Conservation (phyloP, 2,329 filamentous ascomycete genomes). For the Microcera coccophila region DNA sequence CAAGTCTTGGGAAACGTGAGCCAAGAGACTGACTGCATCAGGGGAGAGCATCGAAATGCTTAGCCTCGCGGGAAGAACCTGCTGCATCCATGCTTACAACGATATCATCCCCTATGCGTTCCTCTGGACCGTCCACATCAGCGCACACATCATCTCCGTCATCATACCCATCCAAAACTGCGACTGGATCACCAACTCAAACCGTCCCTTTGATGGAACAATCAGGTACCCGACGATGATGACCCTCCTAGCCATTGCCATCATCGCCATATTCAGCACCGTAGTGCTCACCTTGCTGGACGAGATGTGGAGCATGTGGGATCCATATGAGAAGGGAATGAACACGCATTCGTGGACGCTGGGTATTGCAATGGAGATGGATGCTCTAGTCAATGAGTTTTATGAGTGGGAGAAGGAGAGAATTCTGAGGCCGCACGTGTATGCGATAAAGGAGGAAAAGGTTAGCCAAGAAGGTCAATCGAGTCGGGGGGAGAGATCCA, state of each 20-base stretch:
- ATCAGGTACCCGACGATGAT: too few relatives aligned
- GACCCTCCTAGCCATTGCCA: not conserved
- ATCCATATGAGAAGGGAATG: constrained; percentile 19
- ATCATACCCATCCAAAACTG: constrained; percentile 17
- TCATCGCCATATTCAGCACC: not conserved
- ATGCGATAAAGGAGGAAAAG: constrained; percentile 2
- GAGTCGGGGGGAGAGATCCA: not conserved
- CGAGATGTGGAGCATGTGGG: constrained; percentile 26
- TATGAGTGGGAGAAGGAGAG: constrained; percentile 16
- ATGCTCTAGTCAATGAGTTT: constrained; percentile 27
- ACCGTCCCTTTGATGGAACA: not conserved
- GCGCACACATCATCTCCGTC: constrained; percentile 10
- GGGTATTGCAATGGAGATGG: constrained; percentile 27
- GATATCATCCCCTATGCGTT: constrained; percentile 18
- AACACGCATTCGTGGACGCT: constrained; percentile 26
- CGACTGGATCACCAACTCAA: constrained; percentile 8
- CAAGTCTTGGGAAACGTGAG: not conserved
- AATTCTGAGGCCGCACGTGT: constrained; percentile 11
- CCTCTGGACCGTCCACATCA: constrained; percentile 14
- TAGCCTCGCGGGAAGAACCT: constrained; percentile 16
- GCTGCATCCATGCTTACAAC: constrained; percentile 10
- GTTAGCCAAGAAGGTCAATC: not conserved
- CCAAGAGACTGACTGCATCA: constrained; percentile 3
- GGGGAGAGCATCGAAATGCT: constrained; percentile 26
- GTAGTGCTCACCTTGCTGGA: constrained; percentile 9